Evolutionary conservation across 768 basidiomycete species (phyloP), one percentile per base, ranked within the genome.

Genomic region (Lepiota brunneoincarnata): DNA sequence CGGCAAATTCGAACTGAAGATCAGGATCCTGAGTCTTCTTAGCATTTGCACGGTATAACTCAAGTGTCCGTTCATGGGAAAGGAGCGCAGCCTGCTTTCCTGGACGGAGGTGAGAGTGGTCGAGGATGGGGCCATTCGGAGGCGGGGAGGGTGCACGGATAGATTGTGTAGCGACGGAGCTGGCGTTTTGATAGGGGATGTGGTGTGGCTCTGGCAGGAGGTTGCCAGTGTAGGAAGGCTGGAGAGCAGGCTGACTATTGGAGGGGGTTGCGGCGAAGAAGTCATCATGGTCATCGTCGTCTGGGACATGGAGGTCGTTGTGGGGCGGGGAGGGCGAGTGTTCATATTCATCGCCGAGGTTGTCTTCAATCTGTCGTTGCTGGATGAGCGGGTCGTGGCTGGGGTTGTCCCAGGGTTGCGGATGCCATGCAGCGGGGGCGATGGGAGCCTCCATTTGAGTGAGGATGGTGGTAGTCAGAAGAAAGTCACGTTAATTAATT

Each of bases 1-100:
- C 92, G 37, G 96, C 93, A 61, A 99, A 98, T 68, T 99, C 97
- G 76, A 94, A 98, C 67, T 96, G 95, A 52, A 98, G 75, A 64
- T 98, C 93, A 0, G 96, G 95, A 69, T 98, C 93, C 73, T 97
- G 93, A 0, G 95, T 97, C 75, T 98, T 98, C 75, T 96, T 97
- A 28, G 96, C 97, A 70, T 99, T 99, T 40, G 88, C 85, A 43
- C 97, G 90, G 75, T 99, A 99, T 58, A 97, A 85, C 69, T 98
- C 94, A 56, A 99, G 85, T 2, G 97, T 98, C 55, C 91, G 91
- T 70, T 95, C 93, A 69, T 98, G 91, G 0, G 93, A 94, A 60
- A 98, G 86, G 11, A 98, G 83, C 5, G 93, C 85, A 3, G 95
- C 97, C 61, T 93, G 86, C 43, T 89, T 91, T 28, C 97, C 97